These are phyloP conservation scores for Macrolepiota albuminosa DNA, from an alignment of 768 basidiomycete species.

Conservation along the genomic window DNA sequence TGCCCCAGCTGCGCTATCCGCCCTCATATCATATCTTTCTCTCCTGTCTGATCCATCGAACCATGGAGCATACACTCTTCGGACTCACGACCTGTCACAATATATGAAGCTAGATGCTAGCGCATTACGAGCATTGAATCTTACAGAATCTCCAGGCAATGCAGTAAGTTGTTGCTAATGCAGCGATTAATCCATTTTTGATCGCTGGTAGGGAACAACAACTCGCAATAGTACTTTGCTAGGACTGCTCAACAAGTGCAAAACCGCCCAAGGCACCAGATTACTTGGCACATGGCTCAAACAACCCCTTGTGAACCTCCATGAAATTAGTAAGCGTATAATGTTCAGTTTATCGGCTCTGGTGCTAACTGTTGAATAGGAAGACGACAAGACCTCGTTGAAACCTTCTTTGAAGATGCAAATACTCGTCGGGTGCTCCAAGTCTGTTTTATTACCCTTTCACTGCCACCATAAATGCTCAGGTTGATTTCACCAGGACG, in stretches of 20 bases:
- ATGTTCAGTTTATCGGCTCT: background rate
- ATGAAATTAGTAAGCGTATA: slow-evolving; percentile 77
- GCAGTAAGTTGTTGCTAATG: slow-evolving; percentile 27
- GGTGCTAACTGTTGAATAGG: slow-evolving; percentile 34
- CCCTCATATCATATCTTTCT: slow-evolving; percentile 76
- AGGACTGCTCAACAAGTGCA: slow-evolving; percentile 90
- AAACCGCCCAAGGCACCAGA: slow-evolving; percentile 90
- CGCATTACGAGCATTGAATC: slow-evolving; percentile 83
- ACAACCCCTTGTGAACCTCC: slow-evolving; percentile 90
- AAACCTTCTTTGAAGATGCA: slow-evolving; percentile 78
- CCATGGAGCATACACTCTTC: slow-evolving; percentile 73
- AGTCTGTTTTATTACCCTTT: slow-evolving; percentile 33
- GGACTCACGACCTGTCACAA: slow-evolving; percentile 86
- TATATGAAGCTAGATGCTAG: slow-evolving; percentile 97
- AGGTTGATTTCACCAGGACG: slow-evolving; percentile 49
- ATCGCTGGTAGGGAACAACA: slow-evolving; percentile 39
- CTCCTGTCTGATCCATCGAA: slow-evolving; percentile 76
- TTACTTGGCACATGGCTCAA: slow-evolving; percentile 91
- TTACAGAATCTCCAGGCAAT: slow-evolving; percentile 70
- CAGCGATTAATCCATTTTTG: background rate
- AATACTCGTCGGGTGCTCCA: slow-evolving; percentile 68
- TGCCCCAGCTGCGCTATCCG: slow-evolving; percentile 78
- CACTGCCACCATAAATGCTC: background rate
- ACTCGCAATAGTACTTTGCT: slow-evolving; percentile 84
- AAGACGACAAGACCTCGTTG: slow-evolving; percentile 83